Base-by-base conservation (phyloP, 2,329 filamentous ascomycete species). In the Aspergillus eucalypticola region DNA sequence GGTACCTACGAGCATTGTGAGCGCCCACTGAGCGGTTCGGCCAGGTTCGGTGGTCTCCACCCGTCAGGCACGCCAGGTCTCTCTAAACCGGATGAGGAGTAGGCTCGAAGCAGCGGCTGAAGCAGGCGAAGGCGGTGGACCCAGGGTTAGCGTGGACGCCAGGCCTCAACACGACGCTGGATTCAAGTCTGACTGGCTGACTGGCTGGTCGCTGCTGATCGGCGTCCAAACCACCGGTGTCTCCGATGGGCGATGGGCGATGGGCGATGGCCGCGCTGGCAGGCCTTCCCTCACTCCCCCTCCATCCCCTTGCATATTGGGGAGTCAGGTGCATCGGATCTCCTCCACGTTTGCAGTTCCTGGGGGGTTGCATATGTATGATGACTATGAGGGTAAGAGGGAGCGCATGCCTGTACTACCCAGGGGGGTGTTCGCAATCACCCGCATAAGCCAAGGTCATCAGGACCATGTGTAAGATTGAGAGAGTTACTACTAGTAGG, bases 291-390 rank as follows among this genome's bases (percentile, higher is more conserved):
- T 13, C 32, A 0, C 32, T 35, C 32, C 32, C 32, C 10, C 32
- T 13, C 32, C 32, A 35, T 41, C 35, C 60, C 60, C 60, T 62
- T 60, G 60, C 60, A 52, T 62, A 44, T 32, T 23, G 17, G 17
- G 44, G 49, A 48, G 53, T 44, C 53, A 32, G 53, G 41, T 46
- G 38, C 46, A 35, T 56, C 48, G 21, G 35, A 49, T 32, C 49
- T 49, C 53, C 19, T 54, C 60, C 60, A 62, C 60, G 60, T 60
- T 62, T 60, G 42, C 48, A 44, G 49, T 55, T 49, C 49, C 48
- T 54, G 57, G 50, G 50, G 29, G 41, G 17, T 19, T 49, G 54
- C 59, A 56, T 58, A 46, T 61, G 61, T 57, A 64, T 11, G 53
- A 38, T 58, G 60, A 61, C 56, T 32, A 58, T 59, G 39, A 54